These are phyloP conservation scores for Micractinium conductrix DNA, from an alignment of 139 green algal genomes.

Conservation along the genomic window DNA sequence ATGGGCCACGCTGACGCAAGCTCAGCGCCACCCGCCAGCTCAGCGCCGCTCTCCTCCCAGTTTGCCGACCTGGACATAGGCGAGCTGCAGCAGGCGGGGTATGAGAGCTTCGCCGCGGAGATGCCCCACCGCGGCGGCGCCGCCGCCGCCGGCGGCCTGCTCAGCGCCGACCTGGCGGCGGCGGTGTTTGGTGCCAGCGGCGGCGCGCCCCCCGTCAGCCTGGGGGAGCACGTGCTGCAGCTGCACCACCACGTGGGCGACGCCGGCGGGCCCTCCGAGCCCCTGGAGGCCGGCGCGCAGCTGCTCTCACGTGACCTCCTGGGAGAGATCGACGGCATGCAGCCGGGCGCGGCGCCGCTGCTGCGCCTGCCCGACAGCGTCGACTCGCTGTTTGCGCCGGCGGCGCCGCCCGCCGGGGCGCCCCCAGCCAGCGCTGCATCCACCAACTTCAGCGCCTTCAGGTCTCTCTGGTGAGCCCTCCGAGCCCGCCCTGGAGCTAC, in stretches of 20 bases:
- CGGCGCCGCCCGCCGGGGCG: neutral
- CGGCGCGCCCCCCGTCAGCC: too few species aligned
- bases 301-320: conserved; percentile 47
- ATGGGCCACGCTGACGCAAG: neutral
- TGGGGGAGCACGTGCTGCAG: neutral
- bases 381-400: conserved; percentile 8
- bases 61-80: conserved; percentile 32
- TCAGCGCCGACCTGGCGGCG: neutral
- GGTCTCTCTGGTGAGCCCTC: conserved; percentile 28
- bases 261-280: neutral
- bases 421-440: neutral
- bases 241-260: neutral
- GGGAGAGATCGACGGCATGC: conserved; percentile 39
- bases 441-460: neutral
- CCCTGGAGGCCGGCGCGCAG: neutral
- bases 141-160: neutral
- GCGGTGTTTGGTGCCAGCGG: neutral
- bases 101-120: conserved; percentile 26
- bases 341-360: neutral
- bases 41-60: conserved; percentile 16
- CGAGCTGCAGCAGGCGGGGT: conserved; percentile 31
- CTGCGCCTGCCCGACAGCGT: neutral
- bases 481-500: neutral
- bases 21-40: neutral
- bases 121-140: neutral